phyloP scores from a whole-genome alignment of 176 grass and related monocot species.

The Tuctoria greenei region DNA sequence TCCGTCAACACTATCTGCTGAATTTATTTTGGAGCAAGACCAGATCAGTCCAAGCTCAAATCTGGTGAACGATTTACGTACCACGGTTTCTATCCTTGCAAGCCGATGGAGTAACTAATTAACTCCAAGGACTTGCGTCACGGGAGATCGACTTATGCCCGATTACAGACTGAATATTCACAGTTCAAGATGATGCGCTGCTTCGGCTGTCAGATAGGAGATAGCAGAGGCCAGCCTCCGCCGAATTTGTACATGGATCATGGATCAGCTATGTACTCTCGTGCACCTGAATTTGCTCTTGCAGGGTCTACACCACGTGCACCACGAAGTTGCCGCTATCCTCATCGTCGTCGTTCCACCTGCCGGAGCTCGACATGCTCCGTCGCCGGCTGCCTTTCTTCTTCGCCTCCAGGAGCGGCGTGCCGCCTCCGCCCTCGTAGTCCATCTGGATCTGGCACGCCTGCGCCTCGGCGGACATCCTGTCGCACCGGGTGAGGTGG shows the following conservation, averaged over 20 bases:
- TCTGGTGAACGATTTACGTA: no score
- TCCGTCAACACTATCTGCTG: no score
- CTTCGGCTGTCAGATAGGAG: background rate
- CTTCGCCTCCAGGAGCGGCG: conserved; percentile 33
- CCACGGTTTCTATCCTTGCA: no score
- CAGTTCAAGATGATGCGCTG: no score
- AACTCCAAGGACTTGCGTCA: no score
- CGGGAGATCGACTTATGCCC: no score
- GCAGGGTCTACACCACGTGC: background rate
- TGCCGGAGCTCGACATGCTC: conserved; percentile 19
- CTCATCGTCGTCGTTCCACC: conserved; percentile 31
- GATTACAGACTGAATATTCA: no score
- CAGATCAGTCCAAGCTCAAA: no score
- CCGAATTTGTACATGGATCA: background rate
- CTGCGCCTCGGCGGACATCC: conserved; percentile 11
- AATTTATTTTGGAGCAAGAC: no score
- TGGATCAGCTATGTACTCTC: background rate
- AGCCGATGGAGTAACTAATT: no score
- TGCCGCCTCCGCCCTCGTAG: background rate
- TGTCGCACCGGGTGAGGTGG: conserved; percentile 43
- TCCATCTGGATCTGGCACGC: conserved; percentile 4
- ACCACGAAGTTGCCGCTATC: conserved; percentile 50
- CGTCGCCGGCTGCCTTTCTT: conserved; percentile 38
- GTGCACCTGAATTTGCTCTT: background rate
- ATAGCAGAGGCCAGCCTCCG: background rate